Base-by-base conservation (phyloP, 441 rosid species). In the Geranium incanum region DNA sequence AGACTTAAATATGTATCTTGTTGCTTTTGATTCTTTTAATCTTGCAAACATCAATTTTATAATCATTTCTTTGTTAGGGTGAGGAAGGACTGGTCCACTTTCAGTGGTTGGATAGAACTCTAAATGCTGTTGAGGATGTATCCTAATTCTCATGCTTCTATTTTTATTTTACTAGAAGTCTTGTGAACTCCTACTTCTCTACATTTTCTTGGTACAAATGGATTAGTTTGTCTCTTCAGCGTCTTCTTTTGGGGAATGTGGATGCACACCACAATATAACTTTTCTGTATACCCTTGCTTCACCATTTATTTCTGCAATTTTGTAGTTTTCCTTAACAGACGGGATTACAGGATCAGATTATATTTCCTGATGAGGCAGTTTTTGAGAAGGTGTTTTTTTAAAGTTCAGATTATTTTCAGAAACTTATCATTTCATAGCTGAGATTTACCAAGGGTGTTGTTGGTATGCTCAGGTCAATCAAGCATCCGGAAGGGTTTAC, bases 341-440 rank as follows among this genome's bases (percentile, higher is more conserved):
- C 70, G 63, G 69, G 50, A 70, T 76, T 38, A 68, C 72, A 94
- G 98, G 97, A 94, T 85, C 98, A 92, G 70, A 92, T 94, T 74
- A 82, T 94, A 75, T 92, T 92, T 76, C 97, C 99, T 3, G 91
- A 89, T 68, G 97, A 94, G 81, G 99, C 97, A 59, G 84, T 84
- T 68, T 94, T 94, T 83, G 99, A 94, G 82, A 94, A 92, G 97
- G 97, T 94, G 84, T 43, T 62, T 71, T 5, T 39, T 38, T 50
- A 75, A 68, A 69, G 16, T 69, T 67, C 12, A 36, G 1, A 4
- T 68, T 60, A 48, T 76, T 55, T 48, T 15, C 5, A 48, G 45
- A 6, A 57, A 4, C 68, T 16, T 48, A 55, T 57, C 9, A 2
- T 73, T 1, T n/a, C 18, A n/a, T 41, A 7, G 38, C 23, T 55